Evolutionary conservation across 192 early-diverging fungal species (phyloP).

Genomic region (Coemansia furcata): DNA sequence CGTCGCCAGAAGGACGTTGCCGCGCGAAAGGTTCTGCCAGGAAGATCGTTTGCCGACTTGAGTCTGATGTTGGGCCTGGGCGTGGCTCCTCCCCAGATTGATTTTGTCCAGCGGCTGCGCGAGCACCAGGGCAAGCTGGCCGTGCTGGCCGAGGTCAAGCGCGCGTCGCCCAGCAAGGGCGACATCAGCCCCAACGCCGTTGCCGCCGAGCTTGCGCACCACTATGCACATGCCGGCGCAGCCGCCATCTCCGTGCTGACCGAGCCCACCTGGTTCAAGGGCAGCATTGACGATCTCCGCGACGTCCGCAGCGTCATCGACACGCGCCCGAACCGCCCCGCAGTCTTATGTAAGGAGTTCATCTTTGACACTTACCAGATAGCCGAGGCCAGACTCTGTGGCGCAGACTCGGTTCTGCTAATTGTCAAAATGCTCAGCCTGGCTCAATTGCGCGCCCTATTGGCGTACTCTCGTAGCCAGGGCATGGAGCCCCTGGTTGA

Average conservation of each 20-base stretch:
- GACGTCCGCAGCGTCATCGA: conserved; percentile 75
- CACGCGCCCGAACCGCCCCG: conserved; percentile 71
- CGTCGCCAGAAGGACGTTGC: conserved; percentile 82
- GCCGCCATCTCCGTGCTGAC: conserved; percentile 96
- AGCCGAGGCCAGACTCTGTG: conserved; percentile 88
- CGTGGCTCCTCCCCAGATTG: conserved; percentile 73
- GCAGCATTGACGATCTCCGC: conserved; percentile 86
- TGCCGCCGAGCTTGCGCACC: conserved; percentile 82
- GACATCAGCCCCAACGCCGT: conserved; percentile 80
- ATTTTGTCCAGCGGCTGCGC: conserved; percentile 72
- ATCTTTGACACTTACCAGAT: conserved; percentile 96
- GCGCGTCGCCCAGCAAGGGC: conserved; percentile 95
- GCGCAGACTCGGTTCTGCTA: conserved; percentile 93
- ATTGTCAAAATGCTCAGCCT: conserved; percentile 92
- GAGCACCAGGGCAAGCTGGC: conserved; percentile 51
- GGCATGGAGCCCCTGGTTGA: conserved; percentile 99
- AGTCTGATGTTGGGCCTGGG: conserved; percentile 62
- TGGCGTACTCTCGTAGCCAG: conserved; percentile 71
- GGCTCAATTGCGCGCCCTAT: conserved; percentile 63
- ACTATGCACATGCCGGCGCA: conserved; percentile 87
- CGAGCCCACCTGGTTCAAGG: conserved; percentile 99
- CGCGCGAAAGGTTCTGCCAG: conserved; percentile 67
- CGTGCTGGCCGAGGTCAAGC: conserved; percentile 97
- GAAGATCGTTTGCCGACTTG: conserved; percentile 67
- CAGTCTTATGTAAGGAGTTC: conserved; percentile 96